A percentile compares a stretch with the other conserved stretches of the same genome.
These are phyloP conservation scores for Physcomitrium patens DNA, from an alignment of 225 moss, liverwort and hornwort species.

Conservation along the genomic window DNA sequence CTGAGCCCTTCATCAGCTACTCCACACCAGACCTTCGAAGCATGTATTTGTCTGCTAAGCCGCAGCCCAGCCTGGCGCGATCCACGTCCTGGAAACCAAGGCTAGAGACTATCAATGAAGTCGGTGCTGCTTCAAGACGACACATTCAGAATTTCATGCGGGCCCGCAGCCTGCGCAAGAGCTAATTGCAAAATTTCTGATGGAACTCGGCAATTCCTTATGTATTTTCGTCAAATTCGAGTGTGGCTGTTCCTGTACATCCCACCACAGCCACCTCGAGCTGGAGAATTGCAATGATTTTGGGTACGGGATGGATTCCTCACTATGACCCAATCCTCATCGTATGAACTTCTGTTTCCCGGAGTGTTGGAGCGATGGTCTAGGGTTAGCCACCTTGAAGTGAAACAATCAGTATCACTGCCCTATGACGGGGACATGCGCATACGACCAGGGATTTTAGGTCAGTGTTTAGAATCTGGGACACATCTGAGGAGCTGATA, in stretches of 20 bases:
- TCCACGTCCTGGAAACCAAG: constrained; percentile 66
- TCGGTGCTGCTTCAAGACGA: constrained; percentile 58
- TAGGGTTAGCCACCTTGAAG: constrained; percentile 49
- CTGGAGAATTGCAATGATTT: not conserved
- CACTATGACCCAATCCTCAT: constrained; percentile 48
- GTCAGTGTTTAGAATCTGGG: constrained; percentile 52
- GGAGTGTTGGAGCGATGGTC: constrained; percentile 43
- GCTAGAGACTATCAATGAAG: constrained; percentile 65
- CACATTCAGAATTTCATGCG: constrained; percentile 61
- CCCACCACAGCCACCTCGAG: constrained; percentile 26
- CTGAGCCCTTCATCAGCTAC: constrained; percentile 57
- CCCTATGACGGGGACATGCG: constrained; percentile 47
- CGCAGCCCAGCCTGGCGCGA: constrained; percentile 42
- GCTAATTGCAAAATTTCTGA: constrained; percentile 48
- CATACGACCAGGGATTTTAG: constrained; percentile 47
- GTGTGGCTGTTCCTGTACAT: constrained; percentile 35
- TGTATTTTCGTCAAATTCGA: constrained; percentile 8
- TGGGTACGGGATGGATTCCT: constrained; percentile 35
- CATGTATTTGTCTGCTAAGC: constrained; percentile 44
- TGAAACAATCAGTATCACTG: constrained; percentile 32
- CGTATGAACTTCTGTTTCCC: constrained; percentile 27
- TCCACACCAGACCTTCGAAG: constrained; percentile 63
- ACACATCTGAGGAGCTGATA: constrained; percentile 23
- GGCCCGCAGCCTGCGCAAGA: constrained; percentile 45
- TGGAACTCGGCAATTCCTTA: not conserved